These are phyloP conservation scores for Paraphaeosphaeria minitans DNA, from an alignment of 2,329 filamentous ascomycete genomes.

Conservation along the genomic window DNA sequence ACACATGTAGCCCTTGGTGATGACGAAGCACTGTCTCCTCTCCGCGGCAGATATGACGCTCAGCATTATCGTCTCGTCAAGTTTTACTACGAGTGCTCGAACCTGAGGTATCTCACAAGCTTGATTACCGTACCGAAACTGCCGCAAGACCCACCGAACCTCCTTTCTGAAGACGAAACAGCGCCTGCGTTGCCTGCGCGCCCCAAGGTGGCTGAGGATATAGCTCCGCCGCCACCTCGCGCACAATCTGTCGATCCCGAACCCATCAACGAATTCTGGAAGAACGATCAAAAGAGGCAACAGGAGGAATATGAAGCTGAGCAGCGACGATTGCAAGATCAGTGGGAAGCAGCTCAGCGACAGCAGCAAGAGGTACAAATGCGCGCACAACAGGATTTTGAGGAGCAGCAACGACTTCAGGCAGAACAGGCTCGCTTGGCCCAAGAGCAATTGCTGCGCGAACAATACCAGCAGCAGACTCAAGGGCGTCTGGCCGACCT, in stretches of 20 bases:
- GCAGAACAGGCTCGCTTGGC: constrained; percentile 89
- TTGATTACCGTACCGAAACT: constrained; percentile 96
- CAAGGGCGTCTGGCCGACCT: constrained; percentile 95
- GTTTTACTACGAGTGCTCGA: constrained; percentile 99
- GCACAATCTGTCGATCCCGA: constrained; percentile 80
- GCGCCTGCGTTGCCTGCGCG: constrained; percentile 82
- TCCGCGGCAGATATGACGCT: constrained; percentile 87
- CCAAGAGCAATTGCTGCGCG: constrained; percentile 84
- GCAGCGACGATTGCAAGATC: constrained; percentile 84
- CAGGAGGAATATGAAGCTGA: constrained; percentile 96
- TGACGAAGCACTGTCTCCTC: constrained; percentile 85
- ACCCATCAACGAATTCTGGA: constrained; percentile 98
- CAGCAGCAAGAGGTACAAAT: constrained; percentile 82
- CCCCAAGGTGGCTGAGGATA: constrained; percentile 63
- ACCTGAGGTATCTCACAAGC: constrained; percentile 93
- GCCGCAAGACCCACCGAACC: constrained; percentile 88
- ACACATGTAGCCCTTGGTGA: constrained; percentile 75
- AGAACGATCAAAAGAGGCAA: constrained; percentile 85
- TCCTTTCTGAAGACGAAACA: constrained; percentile 79
- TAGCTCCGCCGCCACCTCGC: constrained; percentile 65
- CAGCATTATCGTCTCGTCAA: constrained; percentile 96
- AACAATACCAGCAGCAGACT: constrained; percentile 92
- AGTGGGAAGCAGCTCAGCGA: constrained; percentile 79
- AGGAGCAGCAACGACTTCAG: constrained; percentile 87
- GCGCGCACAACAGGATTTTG: constrained; percentile 92